Conservation (phyloP, 2,329 filamentous ascomycete species). For the Colletotrichum ledebouriae region DNA sequence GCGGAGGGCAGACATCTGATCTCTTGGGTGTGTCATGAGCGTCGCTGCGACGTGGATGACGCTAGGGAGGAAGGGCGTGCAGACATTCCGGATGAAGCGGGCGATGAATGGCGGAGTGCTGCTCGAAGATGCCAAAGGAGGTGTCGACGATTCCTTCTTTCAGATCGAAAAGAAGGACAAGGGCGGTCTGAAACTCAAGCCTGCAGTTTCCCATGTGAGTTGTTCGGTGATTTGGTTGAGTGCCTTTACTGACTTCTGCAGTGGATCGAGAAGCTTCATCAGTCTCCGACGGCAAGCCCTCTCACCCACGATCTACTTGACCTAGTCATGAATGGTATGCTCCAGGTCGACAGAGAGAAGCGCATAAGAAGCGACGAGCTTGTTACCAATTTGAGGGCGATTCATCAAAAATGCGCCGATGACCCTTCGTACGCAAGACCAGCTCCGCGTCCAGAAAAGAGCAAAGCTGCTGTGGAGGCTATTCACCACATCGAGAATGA, state of each 20-base stretch:
- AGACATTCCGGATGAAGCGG: background rate
- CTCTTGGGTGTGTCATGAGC: constrained; percentile 29
- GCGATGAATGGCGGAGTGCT: background rate
- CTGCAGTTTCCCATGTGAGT: constrained; percentile 11
- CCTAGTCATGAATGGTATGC: constrained; percentile 8
- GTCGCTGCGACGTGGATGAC: constrained; percentile 29
- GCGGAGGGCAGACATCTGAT: constrained; percentile 21
- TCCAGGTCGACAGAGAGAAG: background rate
- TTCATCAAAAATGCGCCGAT: background rate
- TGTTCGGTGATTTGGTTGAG: background rate
- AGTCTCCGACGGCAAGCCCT: background rate
- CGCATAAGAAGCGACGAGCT: background rate
- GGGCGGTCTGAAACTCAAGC: background rate
- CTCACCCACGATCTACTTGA: constrained; percentile 8
- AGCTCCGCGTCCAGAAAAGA: background rate
- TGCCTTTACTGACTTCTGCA: background rate
- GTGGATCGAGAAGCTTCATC: constrained; percentile 22
- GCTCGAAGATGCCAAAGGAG: background rate
- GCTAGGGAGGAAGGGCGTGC: constrained; percentile 5
- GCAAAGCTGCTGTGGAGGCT: background rate
- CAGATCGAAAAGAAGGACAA: background rate
- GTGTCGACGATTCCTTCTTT: constrained; percentile 12
- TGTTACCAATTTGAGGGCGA: background rate
- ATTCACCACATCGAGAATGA: background rate
- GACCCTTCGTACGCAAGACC: constrained; percentile 2